These are phyloP conservation scores for Zalaria obscura DNA, from an alignment of 2,329 filamentous ascomycete genomes.

Conservation along the genomic window DNA sequence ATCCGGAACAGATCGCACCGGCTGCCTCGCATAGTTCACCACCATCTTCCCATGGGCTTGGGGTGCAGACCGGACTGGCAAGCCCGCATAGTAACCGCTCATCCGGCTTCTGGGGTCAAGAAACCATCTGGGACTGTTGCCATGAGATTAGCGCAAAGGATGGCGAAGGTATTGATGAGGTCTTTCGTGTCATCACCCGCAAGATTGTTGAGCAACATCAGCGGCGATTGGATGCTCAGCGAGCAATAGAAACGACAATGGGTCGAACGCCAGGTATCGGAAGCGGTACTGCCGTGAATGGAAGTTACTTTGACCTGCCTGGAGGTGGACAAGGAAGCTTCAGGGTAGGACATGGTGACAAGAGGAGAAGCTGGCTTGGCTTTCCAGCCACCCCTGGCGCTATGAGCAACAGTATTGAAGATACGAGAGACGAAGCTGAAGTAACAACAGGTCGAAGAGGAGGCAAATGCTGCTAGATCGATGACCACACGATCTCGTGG, in stretches of 20 bases:
- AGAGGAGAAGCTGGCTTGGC: slow-evolving; percentile 52
- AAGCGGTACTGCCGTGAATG: slow-evolving; percentile 9
- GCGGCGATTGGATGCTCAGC: slow-evolving; percentile 37
- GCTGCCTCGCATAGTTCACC: slow-evolving; percentile 5
- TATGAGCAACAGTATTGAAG: background rate
- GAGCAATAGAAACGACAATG: slow-evolving; percentile 26
- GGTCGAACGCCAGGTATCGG: slow-evolving; percentile 31
- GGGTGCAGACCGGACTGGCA: slow-evolving; percentile 28
- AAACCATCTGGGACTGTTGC: slow-evolving; percentile 91
- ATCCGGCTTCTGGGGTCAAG: slow-evolving; percentile 77
- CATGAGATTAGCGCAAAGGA: slow-evolving; percentile 93
- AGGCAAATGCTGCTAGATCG: slow-evolving; percentile 1
- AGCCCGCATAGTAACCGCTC: slow-evolving; percentile 38
- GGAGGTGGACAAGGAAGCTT: slow-evolving; percentile 43
- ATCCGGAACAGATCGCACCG: slow-evolving; percentile 49
- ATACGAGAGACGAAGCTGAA: background rate
- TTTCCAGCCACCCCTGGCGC: slow-evolving; percentile 4
- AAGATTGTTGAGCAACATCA: slow-evolving; percentile 65
- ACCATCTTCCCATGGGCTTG: slow-evolving; percentile 9
- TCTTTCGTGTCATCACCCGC: slow-evolving; percentile 79
- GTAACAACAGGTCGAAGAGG: background rate
- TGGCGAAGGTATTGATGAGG: slow-evolving; percentile 90
- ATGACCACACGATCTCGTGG: background rate
- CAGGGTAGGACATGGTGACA: slow-evolving; percentile 43
- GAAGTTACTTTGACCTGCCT: slow-evolving; percentile 34